A percentile compares a stretch with the other conserved stretches of the same genome.
Conservation (phyloP, 306 rosid species). For the Pyrus communis region DNA sequence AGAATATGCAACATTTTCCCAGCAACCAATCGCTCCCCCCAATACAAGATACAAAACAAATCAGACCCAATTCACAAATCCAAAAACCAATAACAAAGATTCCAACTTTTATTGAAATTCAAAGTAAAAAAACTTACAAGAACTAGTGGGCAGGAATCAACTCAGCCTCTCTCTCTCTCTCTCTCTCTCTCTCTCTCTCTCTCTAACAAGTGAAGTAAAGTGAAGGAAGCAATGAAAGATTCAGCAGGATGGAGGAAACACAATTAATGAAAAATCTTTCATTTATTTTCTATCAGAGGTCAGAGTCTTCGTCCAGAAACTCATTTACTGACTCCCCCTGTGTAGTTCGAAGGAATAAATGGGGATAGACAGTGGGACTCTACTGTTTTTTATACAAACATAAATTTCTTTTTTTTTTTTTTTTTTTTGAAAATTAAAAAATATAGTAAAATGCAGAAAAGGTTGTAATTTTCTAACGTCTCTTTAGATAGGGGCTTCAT, state of each 20-base stretch:
- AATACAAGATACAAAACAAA: not conserved
- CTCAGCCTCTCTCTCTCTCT: conserved; percentile 12
- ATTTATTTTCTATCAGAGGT: not conserved
- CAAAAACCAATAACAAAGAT: not conserved
- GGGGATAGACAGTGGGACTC: conserved; percentile 7
- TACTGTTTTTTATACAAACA: not conserved
- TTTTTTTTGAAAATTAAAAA: conserved; percentile 22
- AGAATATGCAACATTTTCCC: conserved; percentile 1
- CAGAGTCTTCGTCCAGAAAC: not conserved
- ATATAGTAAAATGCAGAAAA: not conserved
- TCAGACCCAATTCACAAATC: conserved; percentile 2
- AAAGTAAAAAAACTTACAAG: conserved; percentile 25
- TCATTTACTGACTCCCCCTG: not conserved
- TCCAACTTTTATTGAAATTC: not conserved
- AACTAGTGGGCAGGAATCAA: conserved; percentile 28
- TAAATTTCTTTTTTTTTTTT: not conserved
- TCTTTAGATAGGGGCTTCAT: conserved; percentile 48
- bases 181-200: not conserved
- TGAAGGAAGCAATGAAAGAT: conserved; percentile 9
- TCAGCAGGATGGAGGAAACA: conserved; percentile 8
- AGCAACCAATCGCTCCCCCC: conserved; percentile 5
- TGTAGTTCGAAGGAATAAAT: conserved; percentile 20
- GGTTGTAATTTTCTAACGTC: conserved; percentile 54
- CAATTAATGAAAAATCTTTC: conserved; percentile 3
- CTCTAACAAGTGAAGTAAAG: not conserved